Conservation (phyloP, 148 eudicot genomes). For the Fagopyrum tataricum region DNA sequence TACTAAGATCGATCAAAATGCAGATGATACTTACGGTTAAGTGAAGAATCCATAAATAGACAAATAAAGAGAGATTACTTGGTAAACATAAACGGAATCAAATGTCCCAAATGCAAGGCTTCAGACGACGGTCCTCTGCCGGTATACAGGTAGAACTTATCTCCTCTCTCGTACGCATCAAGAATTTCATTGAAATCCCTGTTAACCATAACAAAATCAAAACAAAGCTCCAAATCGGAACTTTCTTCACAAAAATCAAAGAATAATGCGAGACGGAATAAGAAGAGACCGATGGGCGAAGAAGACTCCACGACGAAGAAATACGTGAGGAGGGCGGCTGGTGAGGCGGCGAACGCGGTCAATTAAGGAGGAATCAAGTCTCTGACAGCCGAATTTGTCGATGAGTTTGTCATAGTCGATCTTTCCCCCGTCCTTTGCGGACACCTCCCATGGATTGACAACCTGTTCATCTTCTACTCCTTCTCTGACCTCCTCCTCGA, state of each 20-base stretch:
- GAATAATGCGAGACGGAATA: neutral
- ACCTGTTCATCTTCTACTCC: slow-evolving; percentile 46
- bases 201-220: neutral
- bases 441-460: slow-evolving; percentile 87
- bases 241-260: neutral
- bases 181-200: slow-evolving; percentile 71
- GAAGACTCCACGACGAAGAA: slow-evolving; percentile 92
- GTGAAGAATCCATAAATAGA: neutral
- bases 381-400: slow-evolving; percentile 79
- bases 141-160: slow-evolving; percentile 82
- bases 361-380: slow-evolving; percentile 47
- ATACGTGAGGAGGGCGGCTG: slow-evolving; percentile 62
- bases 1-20: neutral
- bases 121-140: slow-evolving; percentile 98
- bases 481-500: neutral
- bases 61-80: slow-evolving; percentile 37
- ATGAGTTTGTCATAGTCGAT: slow-evolving; percentile 91
- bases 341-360: slow-evolving; percentile 70
- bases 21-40: neutral
- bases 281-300: slow-evolving; percentile 72
- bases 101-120: slow-evolving; percentile 92
- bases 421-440: slow-evolving; percentile 65
- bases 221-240: neutral
- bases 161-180: slow-evolving; percentile 81
- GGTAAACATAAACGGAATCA: slow-evolving; percentile 93